Conservation (phyloP, 2,329 filamentous ascomycete genomes). For the Penicillium sp. region DNA sequence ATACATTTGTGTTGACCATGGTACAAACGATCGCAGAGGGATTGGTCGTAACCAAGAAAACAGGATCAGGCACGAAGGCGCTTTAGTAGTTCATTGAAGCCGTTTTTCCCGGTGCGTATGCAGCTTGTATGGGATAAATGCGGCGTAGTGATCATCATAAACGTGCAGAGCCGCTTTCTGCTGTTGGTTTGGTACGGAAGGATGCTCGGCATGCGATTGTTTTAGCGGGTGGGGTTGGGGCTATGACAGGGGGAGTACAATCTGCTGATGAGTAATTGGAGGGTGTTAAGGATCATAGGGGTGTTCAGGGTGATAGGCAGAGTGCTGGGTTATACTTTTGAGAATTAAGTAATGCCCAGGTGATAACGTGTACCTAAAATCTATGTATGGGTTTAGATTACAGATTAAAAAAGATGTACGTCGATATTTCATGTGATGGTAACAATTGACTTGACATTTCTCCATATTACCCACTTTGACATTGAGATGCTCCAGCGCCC, state of each 20-base stretch:
- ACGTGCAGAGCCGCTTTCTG: neutral
- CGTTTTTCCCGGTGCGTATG: neutral
- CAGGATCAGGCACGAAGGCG: neutral
- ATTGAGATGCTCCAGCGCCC: conserved; percentile 12
- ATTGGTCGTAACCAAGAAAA: neutral
- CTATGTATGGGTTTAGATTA: too few relatives aligned
- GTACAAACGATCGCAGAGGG: neutral
- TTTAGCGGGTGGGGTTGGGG: neutral
- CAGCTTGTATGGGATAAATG: neutral
- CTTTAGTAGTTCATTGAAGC: neutral
- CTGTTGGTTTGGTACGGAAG: neutral
- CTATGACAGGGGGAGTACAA: neutral
- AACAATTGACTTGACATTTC: neutral
- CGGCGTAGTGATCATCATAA: neutral
- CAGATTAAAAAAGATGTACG: too few relatives aligned
- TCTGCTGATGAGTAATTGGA: conserved; percentile 6
- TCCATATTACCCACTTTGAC: neutral
- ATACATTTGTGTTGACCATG: neutral
- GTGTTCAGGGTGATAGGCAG: conserved; percentile 62
- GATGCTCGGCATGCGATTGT: neutral
- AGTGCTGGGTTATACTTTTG: conserved; percentile 71
- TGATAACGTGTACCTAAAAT: too few relatives aligned
- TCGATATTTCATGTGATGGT: neutral
- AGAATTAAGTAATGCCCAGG: conserved; percentile 30
- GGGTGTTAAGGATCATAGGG: conserved; percentile 3